Conservation (phyloP, 495 filamentous ascomycete species). For the Melanomma pulvis-pyrius region DNA sequence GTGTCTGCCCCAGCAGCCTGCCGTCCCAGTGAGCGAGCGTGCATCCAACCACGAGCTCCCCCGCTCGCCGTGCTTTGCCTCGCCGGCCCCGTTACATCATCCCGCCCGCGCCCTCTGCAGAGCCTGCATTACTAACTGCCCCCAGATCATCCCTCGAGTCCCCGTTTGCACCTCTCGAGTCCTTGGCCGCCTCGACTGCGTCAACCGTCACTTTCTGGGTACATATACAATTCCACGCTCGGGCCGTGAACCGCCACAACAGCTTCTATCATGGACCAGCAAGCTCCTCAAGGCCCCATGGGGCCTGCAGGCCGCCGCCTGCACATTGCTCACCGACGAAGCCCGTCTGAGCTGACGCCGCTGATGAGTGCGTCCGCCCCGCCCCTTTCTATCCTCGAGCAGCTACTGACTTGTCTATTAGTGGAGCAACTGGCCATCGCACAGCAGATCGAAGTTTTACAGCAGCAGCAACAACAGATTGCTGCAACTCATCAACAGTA, state of each 20-base stretch:
- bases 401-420: conserved; percentile 37
- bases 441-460: conserved; percentile 96
- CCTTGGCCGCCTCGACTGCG: conserved; percentile 10
- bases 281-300: conserved; percentile 72
- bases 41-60: conserved; percentile 2
- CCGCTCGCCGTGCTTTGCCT: conserved; percentile 13
- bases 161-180: conserved; percentile 15
- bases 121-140: conserved; percentile 17
- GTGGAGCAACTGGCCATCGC: conserved; percentile 98
- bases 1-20: neutral
- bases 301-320: conserved; percentile 87
- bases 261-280: conserved; percentile 72
- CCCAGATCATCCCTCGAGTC: conserved; percentile 31
- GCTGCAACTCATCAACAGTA: conserved; percentile 95
- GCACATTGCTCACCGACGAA: conserved; percentile 96
- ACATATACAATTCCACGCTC: conserved; percentile 14
- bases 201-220: conserved; percentile 13
- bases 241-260: conserved; percentile 16
- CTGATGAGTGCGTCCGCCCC: conserved; percentile 86
- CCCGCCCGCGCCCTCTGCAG: neutral
- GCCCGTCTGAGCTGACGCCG: conserved; percentile 95
- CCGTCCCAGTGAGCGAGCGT: neutral
- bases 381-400: neutral
- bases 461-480: conserved; percentile 98
- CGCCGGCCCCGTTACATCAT: conserved; percentile 20